These are phyloP conservation scores for Stachybotrys chlorohalonatus DNA, from an alignment of 2,329 filamentous ascomycete genomes.

Conservation along the genomic window DNA sequence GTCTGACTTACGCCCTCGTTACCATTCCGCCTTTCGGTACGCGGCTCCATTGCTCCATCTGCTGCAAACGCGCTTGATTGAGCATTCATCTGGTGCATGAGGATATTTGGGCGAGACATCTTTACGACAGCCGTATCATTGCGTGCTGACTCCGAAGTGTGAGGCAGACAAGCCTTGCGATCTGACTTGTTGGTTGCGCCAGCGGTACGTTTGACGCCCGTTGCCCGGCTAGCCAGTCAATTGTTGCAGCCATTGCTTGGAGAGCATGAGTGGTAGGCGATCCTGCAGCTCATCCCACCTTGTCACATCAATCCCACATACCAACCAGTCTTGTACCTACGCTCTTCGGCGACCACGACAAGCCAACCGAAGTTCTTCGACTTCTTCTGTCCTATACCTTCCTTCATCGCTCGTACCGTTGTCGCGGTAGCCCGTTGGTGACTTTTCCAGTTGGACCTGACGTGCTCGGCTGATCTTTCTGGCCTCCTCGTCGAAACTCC, in stretches of 20 bases:
- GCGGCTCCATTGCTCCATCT: not conserved
- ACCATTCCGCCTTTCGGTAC: too few species aligned
- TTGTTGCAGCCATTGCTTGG: not conserved
- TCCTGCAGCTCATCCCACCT: slow-evolving; percentile 1
- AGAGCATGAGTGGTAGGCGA: not conserved
- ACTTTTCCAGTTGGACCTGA: too few species aligned
- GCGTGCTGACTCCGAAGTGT: not conserved
- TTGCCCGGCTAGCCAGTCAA: not conserved
- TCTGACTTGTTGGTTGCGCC: not conserved
- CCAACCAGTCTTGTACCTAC: not conserved
- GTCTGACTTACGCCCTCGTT: too few species aligned
- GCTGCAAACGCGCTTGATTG: not conserved
- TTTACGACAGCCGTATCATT: not conserved
- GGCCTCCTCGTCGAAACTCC: too few species aligned
- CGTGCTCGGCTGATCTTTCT: too few species aligned
- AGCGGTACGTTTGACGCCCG: not conserved
- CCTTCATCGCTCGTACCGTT: not conserved
- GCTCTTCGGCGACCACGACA: not conserved
- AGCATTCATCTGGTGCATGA: not conserved
- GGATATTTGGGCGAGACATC: not conserved
- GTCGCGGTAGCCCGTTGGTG: not conserved
- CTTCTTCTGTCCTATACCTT: not conserved
- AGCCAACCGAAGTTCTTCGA: not conserved
- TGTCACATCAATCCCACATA: not conserved
- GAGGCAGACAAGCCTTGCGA: not conserved